A percentile compares a stretch with the other conserved stretches of the same genome.
Conservation (phyloP, 345 rosid genomes). For the Eucalyptus erythrocorys region DNA sequence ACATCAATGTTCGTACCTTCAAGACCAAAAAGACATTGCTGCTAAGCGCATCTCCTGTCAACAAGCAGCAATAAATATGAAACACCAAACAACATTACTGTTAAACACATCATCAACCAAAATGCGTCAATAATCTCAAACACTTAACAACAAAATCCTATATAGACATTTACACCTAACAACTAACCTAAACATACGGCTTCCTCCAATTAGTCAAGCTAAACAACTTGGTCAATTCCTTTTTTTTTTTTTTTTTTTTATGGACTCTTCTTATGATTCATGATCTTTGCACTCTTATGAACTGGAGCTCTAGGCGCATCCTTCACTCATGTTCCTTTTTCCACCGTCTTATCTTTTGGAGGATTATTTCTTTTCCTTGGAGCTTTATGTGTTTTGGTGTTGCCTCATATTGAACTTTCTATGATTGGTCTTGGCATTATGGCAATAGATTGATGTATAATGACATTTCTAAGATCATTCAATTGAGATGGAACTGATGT, state of each 20-base stretch:
- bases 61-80: too few relatives aligned
- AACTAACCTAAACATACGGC: neutral
- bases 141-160: neutral
- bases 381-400: neutral
- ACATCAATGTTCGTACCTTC: too few relatives aligned
- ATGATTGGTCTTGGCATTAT: neutral
- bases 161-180: neutral
- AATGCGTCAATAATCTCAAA: neutral
- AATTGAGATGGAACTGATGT: neutral
- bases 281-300: too few relatives aligned
- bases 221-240: too few relatives aligned
- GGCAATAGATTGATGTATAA: neutral
- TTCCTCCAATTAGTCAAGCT: neutral
- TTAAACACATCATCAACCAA: too few relatives aligned
- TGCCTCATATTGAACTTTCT: neutral
- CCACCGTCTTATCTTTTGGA: neutral
- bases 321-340: neutral
- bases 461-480: neutral
- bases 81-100: too few relatives aligned
- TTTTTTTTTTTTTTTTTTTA: too few relatives aligned
- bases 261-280: neutral
- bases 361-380: neutral
- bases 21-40: too few relatives aligned
- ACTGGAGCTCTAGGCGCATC: neutral
- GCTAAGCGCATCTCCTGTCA: too few relatives aligned